A percentile compares a stretch with the other conserved stretches of the same genome.
Evolutionary conservation across 345 rosid genomes (phyloP).

Genomic region (Zanthoxylum bungeanum): DNA sequence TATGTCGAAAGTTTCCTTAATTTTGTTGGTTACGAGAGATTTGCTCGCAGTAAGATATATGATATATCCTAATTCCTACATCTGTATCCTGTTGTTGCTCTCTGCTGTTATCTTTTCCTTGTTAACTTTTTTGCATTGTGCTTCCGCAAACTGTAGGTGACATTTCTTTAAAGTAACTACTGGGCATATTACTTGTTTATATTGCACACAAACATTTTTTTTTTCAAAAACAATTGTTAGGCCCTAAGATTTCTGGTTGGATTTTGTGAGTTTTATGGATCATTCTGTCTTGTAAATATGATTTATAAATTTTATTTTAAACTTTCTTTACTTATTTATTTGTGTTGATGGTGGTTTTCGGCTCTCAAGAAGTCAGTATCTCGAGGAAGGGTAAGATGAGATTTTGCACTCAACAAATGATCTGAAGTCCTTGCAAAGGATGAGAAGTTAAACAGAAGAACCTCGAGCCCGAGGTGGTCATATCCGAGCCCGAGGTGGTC

Average conservation of each 20-base stretch:
- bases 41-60: too few relatives aligned
- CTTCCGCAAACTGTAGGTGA: too few relatives aligned
- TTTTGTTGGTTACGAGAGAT: not conserved
- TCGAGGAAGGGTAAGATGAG: too few relatives aligned
- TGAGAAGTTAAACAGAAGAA: too few relatives aligned
- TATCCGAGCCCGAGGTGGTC: too few relatives aligned
- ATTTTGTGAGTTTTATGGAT: not conserved
- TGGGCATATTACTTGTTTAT: not conserved
- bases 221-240: not conserved
- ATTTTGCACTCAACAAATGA: too few relatives aligned
- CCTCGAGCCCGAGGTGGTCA: too few relatives aligned
- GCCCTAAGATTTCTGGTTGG: not conserved
- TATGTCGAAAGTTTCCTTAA: not conserved
- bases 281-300: not conserved
- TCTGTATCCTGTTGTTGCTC: not conserved
- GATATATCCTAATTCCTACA: too few relatives aligned
- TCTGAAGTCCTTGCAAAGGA: too few relatives aligned
- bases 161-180: not conserved
- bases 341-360: too few relatives aligned
- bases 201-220: not conserved
- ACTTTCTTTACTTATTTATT: constrained; percentile 9
- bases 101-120: not conserved
- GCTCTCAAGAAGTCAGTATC: too few relatives aligned
- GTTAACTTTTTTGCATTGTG: too few relatives aligned
- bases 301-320: not conserved